phyloP scores from a whole-genome alignment of 345 rosid genomes.

The Corymbia maculata region DNA sequence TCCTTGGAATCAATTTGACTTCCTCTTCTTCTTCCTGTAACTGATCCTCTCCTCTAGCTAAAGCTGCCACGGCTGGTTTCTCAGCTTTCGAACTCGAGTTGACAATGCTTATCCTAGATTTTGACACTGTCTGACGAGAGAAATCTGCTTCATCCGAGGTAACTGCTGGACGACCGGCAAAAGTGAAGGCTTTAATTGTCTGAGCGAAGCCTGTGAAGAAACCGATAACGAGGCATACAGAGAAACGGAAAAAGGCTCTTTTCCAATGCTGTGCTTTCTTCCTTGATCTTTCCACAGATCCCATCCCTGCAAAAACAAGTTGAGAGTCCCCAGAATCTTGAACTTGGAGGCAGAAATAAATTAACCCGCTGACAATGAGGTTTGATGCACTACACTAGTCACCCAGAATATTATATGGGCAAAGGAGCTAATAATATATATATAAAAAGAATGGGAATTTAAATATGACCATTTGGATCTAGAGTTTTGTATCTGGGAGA shows the following conservation, averaged over 20 bases:
- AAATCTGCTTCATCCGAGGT: neutral
- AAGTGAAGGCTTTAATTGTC: slow-evolving; percentile 32
- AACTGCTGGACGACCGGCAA: neutral
- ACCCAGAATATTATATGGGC: neutral
- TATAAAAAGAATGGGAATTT: neutral
- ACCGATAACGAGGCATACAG: slow-evolving; percentile 85
- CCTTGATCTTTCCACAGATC: slow-evolving; percentile 62
- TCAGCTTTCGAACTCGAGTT: neutral
- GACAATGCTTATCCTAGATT: neutral
- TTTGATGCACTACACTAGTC: neutral
- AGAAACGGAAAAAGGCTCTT: slow-evolving; percentile 71
- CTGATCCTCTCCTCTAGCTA: neutral
- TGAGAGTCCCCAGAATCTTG: neutral
- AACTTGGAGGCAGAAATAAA: neutral
- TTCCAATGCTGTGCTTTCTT: slow-evolving; percentile 79
- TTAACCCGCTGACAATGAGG: neutral
- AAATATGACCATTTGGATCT: neutral
- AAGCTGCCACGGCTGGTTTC: neutral
- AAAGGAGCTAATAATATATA: neutral
- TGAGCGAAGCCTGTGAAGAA: slow-evolving; percentile 90
- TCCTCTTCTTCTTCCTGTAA: neutral
- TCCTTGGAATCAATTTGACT: slow-evolving; percentile 13
- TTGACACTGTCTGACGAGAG: neutral
- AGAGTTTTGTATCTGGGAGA: neutral
- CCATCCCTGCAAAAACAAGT: neutral